Evolutionary conservation across 2,329 filamentous ascomycete genomes (phyloP).

Genomic region (Chaetothyriales sp.): DNA sequence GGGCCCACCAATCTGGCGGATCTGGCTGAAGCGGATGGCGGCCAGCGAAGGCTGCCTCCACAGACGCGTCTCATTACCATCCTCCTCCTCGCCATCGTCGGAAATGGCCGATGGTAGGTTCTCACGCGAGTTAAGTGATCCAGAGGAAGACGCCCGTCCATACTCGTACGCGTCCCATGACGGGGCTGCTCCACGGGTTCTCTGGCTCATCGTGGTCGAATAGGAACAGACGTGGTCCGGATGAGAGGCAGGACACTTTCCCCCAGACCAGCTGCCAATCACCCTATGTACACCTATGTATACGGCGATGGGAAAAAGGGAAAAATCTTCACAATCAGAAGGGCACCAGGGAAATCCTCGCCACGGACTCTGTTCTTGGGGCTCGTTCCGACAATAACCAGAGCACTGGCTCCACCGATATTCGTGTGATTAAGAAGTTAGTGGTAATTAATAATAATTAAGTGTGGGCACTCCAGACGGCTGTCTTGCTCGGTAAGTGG

Average conservation of each 20-base stretch:
- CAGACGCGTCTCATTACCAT: constrained; percentile 10
- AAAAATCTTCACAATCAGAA: neutral
- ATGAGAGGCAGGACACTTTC: neutral
- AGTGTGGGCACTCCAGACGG: neutral
- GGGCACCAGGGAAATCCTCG: neutral
- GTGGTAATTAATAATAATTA: neutral
- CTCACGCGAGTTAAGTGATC: constrained; percentile 19
- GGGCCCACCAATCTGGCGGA: constrained; percentile 62
- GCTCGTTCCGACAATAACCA: neutral
- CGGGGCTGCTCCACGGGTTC: constrained; percentile 11
- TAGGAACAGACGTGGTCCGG: too few relatives aligned
- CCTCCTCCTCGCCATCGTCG: constrained; percentile 8
- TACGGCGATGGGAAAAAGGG: neutral
- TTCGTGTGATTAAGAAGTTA: neutral
- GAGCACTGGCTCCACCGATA: neutral
- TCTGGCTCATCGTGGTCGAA: constrained; percentile 9
- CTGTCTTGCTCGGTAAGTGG: neutral
- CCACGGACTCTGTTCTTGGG: neutral
- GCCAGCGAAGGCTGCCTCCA: constrained; percentile 24
- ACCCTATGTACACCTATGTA: neutral
- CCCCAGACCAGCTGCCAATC: neutral
- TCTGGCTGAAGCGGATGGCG: constrained; percentile 34
- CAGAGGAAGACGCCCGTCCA: constrained; percentile 19
- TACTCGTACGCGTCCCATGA: constrained; percentile 20
- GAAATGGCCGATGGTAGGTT: constrained; percentile 13